phyloP scores from a whole-genome alignment of 2,329 filamentous ascomycete genomes.

The Pseudocercospora eumusae region DNA sequence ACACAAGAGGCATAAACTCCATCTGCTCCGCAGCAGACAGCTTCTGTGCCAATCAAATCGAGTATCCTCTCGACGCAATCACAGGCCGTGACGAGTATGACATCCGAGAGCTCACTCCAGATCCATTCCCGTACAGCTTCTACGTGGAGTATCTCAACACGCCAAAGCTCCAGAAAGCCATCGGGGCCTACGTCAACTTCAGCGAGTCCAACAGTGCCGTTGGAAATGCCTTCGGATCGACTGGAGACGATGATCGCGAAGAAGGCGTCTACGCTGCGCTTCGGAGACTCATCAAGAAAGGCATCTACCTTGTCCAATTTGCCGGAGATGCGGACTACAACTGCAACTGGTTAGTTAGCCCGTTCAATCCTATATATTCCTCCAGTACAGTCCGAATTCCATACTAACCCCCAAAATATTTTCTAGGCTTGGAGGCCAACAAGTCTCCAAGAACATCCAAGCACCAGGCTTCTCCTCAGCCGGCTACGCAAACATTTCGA shows the following conservation, averaged over 20 bases:
- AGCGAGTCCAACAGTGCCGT: conserved; percentile 50
- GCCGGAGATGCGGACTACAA: conserved; percentile 54
- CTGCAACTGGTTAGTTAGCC: conserved; percentile 47
- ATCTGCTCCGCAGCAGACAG: conserved; percentile 57
- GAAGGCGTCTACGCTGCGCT: conserved; percentile 47
- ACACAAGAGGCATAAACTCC: conserved; percentile 51
- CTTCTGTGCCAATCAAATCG: conserved; percentile 58
- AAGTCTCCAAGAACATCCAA: conserved; percentile 43
- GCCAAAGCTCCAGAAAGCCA: conserved; percentile 55
- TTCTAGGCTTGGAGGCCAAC: conserved; percentile 43
- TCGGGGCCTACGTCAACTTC: conserved; percentile 63
- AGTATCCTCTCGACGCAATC: conserved; percentile 55
- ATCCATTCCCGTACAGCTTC: conserved; percentile 58
- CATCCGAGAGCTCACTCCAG: conserved; percentile 56
- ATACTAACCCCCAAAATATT: too few species aligned
- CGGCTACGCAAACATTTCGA: conserved; percentile 52
- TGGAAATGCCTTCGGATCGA: conserved; percentile 47
- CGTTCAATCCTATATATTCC: too few species aligned
- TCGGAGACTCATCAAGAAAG: conserved; percentile 43
- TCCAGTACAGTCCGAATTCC: too few species aligned
- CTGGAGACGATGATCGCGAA: conserved; percentile 54
- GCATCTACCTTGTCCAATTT: conserved; percentile 47
- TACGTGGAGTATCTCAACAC: conserved; percentile 62
- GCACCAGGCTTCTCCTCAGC: conserved; percentile 47
- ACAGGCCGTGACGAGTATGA: conserved; percentile 61